phyloP scores from a whole-genome alignment of 805 yeast genomes.

The Pichia rugopelliculosa region DNA sequence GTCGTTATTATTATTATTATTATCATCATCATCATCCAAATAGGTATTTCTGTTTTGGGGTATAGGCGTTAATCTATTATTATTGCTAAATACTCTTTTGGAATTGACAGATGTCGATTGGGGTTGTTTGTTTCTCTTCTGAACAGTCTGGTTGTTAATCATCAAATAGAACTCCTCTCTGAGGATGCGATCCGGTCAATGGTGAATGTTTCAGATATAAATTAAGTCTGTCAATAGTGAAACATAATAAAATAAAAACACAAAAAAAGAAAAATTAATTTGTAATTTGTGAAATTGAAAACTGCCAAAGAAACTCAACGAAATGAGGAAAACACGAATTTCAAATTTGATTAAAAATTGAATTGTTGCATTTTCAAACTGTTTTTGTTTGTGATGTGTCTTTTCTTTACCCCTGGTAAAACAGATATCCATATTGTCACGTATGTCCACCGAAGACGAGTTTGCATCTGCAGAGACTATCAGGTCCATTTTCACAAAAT shows the following conservation, averaged over 20 bases:
- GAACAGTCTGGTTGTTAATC: not conserved
- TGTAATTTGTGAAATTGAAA: too few species aligned
- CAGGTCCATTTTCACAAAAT: conserved; percentile 51
- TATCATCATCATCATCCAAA: not conserved
- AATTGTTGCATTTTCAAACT: too few species aligned
- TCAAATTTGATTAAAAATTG: too few species aligned
- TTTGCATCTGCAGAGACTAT: conserved; percentile 67
- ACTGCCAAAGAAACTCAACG: too few species aligned
- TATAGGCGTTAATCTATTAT: not conserved
- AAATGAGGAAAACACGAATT: too few species aligned
- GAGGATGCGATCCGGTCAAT: too few species aligned
- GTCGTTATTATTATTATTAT: conserved; percentile 1
- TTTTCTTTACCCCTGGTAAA: too few species aligned
- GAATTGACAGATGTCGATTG: not conserved
- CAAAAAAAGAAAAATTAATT: too few species aligned
- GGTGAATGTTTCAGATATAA: too few species aligned
- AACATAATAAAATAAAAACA: too few species aligned
- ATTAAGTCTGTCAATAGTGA: too few species aligned
- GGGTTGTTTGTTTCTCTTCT: not conserved
- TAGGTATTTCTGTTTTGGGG: not conserved
- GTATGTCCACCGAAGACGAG: conserved; percentile 19
- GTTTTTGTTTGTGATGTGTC: not conserved
- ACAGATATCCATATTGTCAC: too few species aligned
- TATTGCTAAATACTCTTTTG: not conserved
- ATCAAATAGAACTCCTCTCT: not conserved